Evolutionary conservation across 306 rosid genomes (phyloP).

Genomic region (Mimosa bimucronata): DNA sequence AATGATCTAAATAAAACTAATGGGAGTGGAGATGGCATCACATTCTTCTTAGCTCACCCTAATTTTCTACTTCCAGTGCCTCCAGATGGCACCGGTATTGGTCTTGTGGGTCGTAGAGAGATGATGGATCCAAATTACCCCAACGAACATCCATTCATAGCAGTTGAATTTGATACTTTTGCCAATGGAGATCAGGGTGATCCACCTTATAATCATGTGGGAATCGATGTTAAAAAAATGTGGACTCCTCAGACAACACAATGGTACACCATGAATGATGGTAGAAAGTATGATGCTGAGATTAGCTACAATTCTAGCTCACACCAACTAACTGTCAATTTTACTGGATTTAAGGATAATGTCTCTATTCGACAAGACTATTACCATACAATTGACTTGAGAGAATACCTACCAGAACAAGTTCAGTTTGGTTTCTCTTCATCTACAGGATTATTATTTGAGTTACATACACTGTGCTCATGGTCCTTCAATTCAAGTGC

Average conservation of each 20-base stretch:
- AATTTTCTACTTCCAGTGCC: conserved; percentile 17
- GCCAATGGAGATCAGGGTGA: neutral
- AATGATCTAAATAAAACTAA: neutral
- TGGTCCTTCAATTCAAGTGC: conserved; percentile 27
- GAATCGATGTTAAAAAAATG: neutral
- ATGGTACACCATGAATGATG: conserved; percentile 24
- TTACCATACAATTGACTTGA: neutral
- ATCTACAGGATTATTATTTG: neutral
- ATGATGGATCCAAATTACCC: neutral
- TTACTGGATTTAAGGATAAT: conserved; percentile 28
- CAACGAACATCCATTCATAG: conserved; percentile 39
- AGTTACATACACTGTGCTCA: conserved; percentile 28
- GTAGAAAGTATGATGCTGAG: conserved; percentile 23
- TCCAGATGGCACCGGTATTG: conserved; percentile 33
- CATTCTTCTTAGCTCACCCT: conserved; percentile 47
- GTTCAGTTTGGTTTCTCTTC: conserved; percentile 39
- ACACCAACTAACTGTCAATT: neutral
- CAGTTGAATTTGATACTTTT: conserved; percentile 50
- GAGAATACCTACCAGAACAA: conserved; percentile 10
- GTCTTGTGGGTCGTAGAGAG: neutral
- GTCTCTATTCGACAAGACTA: neutral
- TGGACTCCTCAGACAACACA: neutral
- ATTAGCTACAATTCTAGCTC: conserved; percentile 22
- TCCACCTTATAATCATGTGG: conserved; percentile 24
- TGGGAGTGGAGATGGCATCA: conserved; percentile 39